Conservation (phyloP, 306 rosid species). For the Corylus avellana region DNA sequence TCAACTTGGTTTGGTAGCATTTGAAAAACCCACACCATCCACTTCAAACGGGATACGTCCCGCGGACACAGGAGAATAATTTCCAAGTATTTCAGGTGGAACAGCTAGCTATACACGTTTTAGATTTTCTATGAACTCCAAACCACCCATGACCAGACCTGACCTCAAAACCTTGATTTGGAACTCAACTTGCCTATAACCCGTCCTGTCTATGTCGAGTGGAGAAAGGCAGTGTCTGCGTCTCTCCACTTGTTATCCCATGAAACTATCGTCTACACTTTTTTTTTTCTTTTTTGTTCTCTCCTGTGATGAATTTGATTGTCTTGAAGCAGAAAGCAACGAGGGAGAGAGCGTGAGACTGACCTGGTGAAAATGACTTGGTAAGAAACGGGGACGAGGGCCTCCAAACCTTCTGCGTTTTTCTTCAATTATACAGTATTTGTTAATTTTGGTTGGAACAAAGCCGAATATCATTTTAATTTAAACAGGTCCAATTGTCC, state of each 20-base stretch:
- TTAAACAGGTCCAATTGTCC: too few relatives aligned
- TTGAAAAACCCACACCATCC: constrained; percentile 37
- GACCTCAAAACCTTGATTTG: too few relatives aligned
- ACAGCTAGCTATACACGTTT: neutral
- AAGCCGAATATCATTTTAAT: neutral
- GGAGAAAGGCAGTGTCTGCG: neutral
- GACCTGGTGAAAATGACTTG: neutral
- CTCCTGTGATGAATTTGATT: neutral
- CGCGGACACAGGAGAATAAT: neutral
- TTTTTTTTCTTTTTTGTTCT: neutral
- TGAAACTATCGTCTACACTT: neutral
- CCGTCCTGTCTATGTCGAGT: neutral
- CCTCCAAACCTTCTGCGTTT: neutral
- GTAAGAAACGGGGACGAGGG: neutral
- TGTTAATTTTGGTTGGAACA: too few relatives aligned
- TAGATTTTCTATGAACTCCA: neutral
- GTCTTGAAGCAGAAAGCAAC: neutral
- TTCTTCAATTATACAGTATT: neutral
- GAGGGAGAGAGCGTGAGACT: neutral
- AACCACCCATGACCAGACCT: too few relatives aligned
- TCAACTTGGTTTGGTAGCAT: neutral
- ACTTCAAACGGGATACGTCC: constrained; percentile 32
- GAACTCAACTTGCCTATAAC: neutral
- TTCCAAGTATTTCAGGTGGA: neutral
- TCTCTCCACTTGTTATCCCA: neutral